Percentiles rank a stretch among this genome's conserved stretches.
Conservation (phyloP, 345 rosid genomes). For the Populus pruinosa region DNA sequence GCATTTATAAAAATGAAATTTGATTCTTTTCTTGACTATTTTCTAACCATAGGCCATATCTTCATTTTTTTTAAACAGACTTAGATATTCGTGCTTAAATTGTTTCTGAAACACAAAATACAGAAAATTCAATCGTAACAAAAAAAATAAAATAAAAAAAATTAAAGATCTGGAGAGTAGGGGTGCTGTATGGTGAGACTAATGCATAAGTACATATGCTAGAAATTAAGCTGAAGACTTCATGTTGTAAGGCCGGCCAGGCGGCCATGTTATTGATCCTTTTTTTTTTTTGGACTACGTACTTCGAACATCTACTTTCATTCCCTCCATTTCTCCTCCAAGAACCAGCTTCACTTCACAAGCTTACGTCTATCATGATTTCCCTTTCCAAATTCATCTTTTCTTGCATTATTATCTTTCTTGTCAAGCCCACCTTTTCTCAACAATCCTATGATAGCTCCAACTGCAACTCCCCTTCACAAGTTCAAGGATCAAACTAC, state of each 20-base stretch:
- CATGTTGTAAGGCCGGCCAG: slow-evolving; percentile 14
- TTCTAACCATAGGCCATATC: too few species aligned
- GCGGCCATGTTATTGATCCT: slow-evolving; percentile 14
- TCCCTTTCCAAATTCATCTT: slow-evolving; percentile 14
- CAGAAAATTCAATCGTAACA: too few species aligned
- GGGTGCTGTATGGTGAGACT: too few species aligned
- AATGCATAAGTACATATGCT: too few species aligned
- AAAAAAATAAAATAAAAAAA: too few species aligned
- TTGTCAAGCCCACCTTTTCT: slow-evolving; percentile 13
- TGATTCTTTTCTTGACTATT: too few species aligned
- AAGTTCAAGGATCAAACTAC: slow-evolving; percentile 18
- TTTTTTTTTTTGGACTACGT: not conserved
- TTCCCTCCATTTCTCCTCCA: not conserved
- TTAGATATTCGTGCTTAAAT: too few species aligned
- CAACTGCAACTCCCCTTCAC: slow-evolving; percentile 16
- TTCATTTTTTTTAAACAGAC: too few species aligned
- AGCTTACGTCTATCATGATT: slow-evolving; percentile 7
- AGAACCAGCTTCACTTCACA: not conserved
- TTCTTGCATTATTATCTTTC: slow-evolving; percentile 10
- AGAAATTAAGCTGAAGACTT: not conserved
- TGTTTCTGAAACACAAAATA: too few species aligned
- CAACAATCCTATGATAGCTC: slow-evolving; percentile 29
- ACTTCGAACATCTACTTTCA: not conserved
- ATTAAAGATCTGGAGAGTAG: too few species aligned
- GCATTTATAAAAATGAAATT: too few species aligned